These are phyloP conservation scores for Thelonectria rubi DNA, from an alignment of 2,329 filamentous ascomycete genomes.

Conservation along the genomic window DNA sequence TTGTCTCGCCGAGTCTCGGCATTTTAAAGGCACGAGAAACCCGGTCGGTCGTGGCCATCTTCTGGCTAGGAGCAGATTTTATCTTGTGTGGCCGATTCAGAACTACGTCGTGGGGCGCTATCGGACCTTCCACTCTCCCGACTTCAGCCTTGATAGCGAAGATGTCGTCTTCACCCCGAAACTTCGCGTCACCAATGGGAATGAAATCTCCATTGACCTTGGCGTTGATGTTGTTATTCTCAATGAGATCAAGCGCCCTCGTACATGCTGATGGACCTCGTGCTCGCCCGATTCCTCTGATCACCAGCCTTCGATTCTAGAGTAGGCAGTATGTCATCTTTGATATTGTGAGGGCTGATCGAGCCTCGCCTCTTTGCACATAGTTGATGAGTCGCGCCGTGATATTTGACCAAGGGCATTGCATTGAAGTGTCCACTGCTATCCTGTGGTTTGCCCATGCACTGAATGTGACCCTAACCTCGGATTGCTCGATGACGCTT, in stretches of 20 bases:
- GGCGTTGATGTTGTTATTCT: conserved; percentile 21
- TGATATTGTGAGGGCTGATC: too few relatives aligned
- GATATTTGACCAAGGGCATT: too few relatives aligned
- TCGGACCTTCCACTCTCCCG: neutral
- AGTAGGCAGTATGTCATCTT: too few relatives aligned
- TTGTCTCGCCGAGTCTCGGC: neutral
- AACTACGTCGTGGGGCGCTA: neutral
- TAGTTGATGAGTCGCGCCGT: too few relatives aligned
- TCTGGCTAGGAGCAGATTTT: conserved; percentile 25
- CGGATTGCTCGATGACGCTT: too few relatives aligned
- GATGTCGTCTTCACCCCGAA: conserved; percentile 11
- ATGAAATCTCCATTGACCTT: conserved; percentile 6
- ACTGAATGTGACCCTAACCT: too few relatives aligned
- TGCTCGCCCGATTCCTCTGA: too few relatives aligned
- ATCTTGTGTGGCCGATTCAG: conserved; percentile 6
- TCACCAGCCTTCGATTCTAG: too few relatives aligned
- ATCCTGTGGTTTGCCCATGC: too few relatives aligned
- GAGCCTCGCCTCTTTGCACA: conserved; percentile 21
- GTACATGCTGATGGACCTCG: too few relatives aligned
- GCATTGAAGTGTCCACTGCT: too few relatives aligned
- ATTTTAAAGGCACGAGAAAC: conserved; percentile 11
- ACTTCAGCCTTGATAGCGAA: neutral
- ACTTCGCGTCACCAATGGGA: conserved; percentile 10
- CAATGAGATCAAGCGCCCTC: neutral
- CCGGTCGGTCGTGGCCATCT: conserved; percentile 6